Evolutionary conservation across 2,329 filamentous ascomycete genomes (phyloP), one percentile per base, ranked within the genome.

Genomic region (Penicillium verrucosum): DNA sequence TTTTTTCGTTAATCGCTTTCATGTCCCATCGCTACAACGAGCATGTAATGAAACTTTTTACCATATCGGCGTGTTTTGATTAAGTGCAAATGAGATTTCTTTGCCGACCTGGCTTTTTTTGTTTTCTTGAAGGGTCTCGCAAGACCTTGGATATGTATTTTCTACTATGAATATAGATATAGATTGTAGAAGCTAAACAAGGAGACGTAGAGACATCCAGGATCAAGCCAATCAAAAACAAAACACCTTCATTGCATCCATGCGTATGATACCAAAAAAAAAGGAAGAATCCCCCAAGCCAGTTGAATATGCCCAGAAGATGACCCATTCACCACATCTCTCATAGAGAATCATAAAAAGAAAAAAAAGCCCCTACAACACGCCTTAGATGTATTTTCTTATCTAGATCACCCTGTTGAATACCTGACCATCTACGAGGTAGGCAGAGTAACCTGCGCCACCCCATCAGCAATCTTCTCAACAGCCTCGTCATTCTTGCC

Each of bases 371-470:
- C 30, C 32, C 32, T n/a, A 23, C 47, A 56, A 25, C 47, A 7
- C 53, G 48, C 54, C 48, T 56, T 45, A 29, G 18, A 43, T 41
- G 41, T 46, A 51, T 34, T 54, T 45, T 42, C 43, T 48, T 8
- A 21, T 18, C 30, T 10, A 42, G n/a, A 43, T 21, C 29, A 27
- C 21, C 36, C 2, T 12, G 8, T 30, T 14, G 16, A 48, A 47
- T 12, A 14, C 11, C 18, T 43, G 9, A 27, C 5, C 14, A 45
- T 55, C 51, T 59, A 77, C 16, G 75, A 77, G 12, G 69, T 72
- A n/a, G 74, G 74, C 48, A 78, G 65, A 23, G 73, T 73, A 48
- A 77, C 74, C 60, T 77, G 73, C 27, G 73, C 67, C 43, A 78
- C 72, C 18, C 75, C 75, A 65, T 78, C 76, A 18, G 69, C 60